Evolutionary conservation across 225 moss, liverwort and hornwort species (phyloP), one percentile per base, ranked within the genome.

Genomic region (Rhytidiadelphus loreus): DNA sequence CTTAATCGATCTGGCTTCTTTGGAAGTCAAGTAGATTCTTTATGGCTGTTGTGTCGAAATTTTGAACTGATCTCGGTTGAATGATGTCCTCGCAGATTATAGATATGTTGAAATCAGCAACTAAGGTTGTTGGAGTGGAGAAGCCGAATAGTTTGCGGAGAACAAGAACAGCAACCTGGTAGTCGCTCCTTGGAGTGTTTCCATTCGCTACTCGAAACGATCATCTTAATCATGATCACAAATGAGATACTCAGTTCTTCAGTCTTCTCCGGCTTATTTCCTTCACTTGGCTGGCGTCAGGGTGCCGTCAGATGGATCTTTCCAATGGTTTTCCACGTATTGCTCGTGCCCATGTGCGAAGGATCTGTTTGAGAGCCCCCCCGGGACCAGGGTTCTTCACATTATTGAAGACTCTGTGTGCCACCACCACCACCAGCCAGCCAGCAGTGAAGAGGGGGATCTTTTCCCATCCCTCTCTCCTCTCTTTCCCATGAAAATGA

Each of bases 111-210:
- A 92, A 87, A 72, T 88, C 89, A 63, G 61, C 89, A 18, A 81
- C 92, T 33, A 94, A 79, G 74, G 85, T 30, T 19, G 87, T 46
- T 41, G 90, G 32, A 75, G 85, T 39, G 82, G 89, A 94, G 81
- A 91, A 88, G 66, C 81, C 82, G 19, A 90, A 32, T 62, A 85
- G 66, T 68, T 93, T 96, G 91, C 93, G 96, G 46, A 89, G 96
- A 87, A 96, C 96, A 61, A 91, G 88, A 86, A 94, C 95, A 74
- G 91, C 91, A 59, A 91, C 93, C 46, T 95, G 95, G 96, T 94
- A 95, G 92, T 84, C 77, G 52, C 61, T 26, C 50, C 57, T 57
- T 17, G 89, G 82, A 60, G 82, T 59, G 26, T 72, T 81, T 86
- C 75, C 57, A 28, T 86, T 82, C 63, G 62, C 79, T 63, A 65